These are phyloP conservation scores for Hanseniaspora clermontiae DNA, from an alignment of 805 yeast genomes.

Conservation along the genomic window DNA sequence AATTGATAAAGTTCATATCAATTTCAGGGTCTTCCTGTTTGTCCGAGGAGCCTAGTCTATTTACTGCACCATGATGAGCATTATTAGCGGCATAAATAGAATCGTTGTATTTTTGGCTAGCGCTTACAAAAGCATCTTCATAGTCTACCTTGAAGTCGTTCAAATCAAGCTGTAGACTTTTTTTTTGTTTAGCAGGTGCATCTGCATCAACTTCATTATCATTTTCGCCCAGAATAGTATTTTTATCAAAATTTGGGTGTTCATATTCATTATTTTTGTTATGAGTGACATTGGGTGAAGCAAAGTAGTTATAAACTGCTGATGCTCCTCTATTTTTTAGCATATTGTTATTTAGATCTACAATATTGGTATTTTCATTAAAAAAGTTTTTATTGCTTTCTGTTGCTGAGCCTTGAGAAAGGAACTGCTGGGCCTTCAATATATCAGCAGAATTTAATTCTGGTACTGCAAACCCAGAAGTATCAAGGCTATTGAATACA, in stretches of 20 bases:
- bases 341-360: not conserved
- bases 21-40: not conserved
- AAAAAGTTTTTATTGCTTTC: not conserved
- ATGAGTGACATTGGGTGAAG: not conserved
- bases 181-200: not conserved
- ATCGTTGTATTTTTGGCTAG: not conserved
- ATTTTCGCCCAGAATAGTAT: not conserved
- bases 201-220: not conserved
- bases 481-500: not conserved
- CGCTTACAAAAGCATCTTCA: not conserved
- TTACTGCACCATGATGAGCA: not conserved
- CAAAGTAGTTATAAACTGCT: not conserved
- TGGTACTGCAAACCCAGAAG: not conserved
- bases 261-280: not conserved
- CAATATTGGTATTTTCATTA: not conserved
- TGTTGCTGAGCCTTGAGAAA: not conserved
- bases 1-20: not conserved
- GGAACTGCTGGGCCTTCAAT: not conserved
- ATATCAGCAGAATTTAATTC: not conserved
- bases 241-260: not conserved
- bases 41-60: not conserved
- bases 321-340: not conserved
- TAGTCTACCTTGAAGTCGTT: not conserved
- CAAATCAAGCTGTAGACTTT: not conserved
- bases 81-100: not conserved